phyloP scores from a whole-genome alignment of 257 asterid genomes.

The Voacanga thouarsii region DNA sequence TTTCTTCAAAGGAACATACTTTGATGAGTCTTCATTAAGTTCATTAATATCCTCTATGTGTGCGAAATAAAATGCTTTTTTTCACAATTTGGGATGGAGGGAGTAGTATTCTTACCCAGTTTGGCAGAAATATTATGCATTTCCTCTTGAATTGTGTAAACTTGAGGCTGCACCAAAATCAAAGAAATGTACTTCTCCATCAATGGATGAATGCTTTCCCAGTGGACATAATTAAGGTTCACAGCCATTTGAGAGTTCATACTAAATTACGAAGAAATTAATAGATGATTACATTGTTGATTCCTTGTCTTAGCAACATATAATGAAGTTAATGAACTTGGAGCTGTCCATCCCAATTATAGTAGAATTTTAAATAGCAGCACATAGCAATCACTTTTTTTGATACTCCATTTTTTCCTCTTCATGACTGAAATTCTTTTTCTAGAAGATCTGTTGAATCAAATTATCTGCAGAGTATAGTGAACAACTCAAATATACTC shows the following conservation, averaged over 20 bases:
- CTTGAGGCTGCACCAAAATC: background rate
- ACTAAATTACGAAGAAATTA: background rate
- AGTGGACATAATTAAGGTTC: background rate
- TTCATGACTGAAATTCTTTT: background rate
- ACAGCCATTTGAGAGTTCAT: background rate
- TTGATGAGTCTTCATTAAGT: background rate
- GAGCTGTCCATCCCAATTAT: background rate
- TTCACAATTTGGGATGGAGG: background rate
- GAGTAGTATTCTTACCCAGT: background rate
- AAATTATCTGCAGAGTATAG: background rate
- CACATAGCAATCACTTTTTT: background rate
- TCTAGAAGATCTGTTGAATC: background rate
- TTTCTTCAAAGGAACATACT: background rate
- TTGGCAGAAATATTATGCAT: background rate
- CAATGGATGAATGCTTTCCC: background rate
- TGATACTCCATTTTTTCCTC: background rate
- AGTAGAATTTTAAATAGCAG: background rate
- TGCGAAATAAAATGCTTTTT: background rate
- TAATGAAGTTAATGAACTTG: background rate
- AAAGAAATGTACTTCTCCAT: background rate
- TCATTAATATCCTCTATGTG: background rate
- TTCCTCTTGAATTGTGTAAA: background rate
- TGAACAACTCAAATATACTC: background rate
- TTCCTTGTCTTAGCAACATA: background rate
- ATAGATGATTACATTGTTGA: background rate